Evolutionary conservation across 208 protist genomes (phyloP), one percentile per base, ranked within the genome.

Genomic region (Trypanosoma caninum): DNA sequence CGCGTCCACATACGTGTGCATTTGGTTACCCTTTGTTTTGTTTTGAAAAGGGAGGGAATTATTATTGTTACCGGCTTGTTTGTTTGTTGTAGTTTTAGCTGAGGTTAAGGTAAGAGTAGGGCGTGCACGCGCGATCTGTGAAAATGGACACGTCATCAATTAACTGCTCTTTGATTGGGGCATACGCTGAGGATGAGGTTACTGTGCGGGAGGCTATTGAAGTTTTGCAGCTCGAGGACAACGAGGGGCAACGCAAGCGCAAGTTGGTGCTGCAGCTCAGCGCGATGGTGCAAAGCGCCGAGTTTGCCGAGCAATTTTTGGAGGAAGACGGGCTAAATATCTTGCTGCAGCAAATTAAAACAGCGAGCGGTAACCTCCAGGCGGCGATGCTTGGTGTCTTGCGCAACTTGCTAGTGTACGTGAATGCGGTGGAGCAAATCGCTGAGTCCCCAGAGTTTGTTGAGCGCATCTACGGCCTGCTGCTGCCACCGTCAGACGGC

Each of bases 301-400:
- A 78, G 41, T 78, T 74, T 60, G 63, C 66, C 20, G 72, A 78
- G 35, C 50, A 78, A 34, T 78, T 78, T 48, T 61, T 78, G 27
- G 66, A 68, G 23, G 46, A 74, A 13, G 72, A 65, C 38, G 72
- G 72, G 14, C 51, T 78, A 20, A 59, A 72, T 40, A 30, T 69
- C 25, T n/a, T 78, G 3, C 35, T 69, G 18, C 55, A 56, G 25
- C 59, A 59, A 40, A 59, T 78, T 38, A 61, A 50, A 25, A 52
- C 54, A 5, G 59, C 50, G 16, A 68, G 50, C 35, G 67, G 67
- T 44, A 65, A 57, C 14, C 23, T 69, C 2, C 65, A 78, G 59
- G 65, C 54, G 3, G 63, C 56, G 10, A 59, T 78, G 47, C 52
- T 78, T 2, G 30, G 58, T n/a, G 56, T 74, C 8, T 31, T 74